Conservation (phyloP, 371 early-diverging fungal species). For the Mucor lusitanicus region DNA sequence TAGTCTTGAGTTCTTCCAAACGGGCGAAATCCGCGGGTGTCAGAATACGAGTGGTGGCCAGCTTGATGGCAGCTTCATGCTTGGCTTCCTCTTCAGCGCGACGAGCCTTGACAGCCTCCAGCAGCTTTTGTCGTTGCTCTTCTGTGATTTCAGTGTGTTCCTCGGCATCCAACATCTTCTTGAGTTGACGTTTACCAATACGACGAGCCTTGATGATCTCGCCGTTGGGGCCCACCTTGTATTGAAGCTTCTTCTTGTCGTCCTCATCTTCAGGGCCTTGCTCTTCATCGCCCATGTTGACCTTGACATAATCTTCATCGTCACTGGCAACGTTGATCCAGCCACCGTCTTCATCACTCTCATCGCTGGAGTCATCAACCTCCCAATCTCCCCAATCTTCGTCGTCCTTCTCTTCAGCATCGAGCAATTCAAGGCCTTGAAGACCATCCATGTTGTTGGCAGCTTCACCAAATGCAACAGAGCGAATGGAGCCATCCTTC, state of each 20-base stretch:
- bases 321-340: conserved; percentile 53
- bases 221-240: conserved; percentile 25
- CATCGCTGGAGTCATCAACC: conserved; percentile 59
- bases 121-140: conserved; percentile 47
- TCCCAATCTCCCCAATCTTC: conserved; percentile 66
- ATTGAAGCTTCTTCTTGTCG: conserved; percentile 35
- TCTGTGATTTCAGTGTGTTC: conserved; percentile 53
- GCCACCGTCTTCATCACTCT: conserved; percentile 53
- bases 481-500: conserved; percentile 63
- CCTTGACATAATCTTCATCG: conserved; percentile 47
- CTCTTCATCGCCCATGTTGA: conserved; percentile 44
- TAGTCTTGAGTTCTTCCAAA: conserved; percentile 70
- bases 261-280: conserved; percentile 22
- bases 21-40: conserved; percentile 92
- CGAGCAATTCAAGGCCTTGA: conserved; percentile 77
- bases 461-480: conserved; percentile 71
- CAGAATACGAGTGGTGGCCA: conserved; percentile 71
- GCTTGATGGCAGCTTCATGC: conserved; percentile 38
- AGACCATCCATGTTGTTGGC: conserved; percentile 63
- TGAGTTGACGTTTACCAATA: conserved; percentile 51
- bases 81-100: conserved; percentile 46
- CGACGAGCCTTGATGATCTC: conserved; percentile 39
- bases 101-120: conserved; percentile 36
- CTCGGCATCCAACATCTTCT: conserved; percentile 47
- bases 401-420: conserved; percentile 45